Base-by-base conservation (phyloP, 176 grass and related monocot genomes). In the Guadua angustifolia region DNA sequence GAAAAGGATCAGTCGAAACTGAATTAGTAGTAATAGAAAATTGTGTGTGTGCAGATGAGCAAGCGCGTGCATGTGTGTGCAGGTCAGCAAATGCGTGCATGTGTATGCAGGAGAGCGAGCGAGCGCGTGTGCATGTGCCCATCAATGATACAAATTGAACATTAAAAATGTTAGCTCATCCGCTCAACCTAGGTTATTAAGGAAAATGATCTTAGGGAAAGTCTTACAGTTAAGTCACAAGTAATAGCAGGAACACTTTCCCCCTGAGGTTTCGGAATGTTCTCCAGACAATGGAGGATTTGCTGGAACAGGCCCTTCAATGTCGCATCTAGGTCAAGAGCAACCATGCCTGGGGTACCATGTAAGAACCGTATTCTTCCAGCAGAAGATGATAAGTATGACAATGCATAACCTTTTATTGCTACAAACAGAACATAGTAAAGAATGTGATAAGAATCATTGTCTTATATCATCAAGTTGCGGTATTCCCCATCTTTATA, bases 311-410 rank as follows among this genome's bases (percentile, higher is more conserved):
- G 93, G 35, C 85, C 87, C 73, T 93, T 94, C 86, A 98, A 71
- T 36, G 86, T 98, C 9, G 93, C 84, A 90, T 98, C 95, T 66
- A 98, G 80, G 80, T 98, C 93, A 85, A 98, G 95, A 80, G 93
- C 95, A 61, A 98, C 95, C 95, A 98, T 98, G 73, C 95, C 95
- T 56, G 95, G 95, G 83, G 95, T 95, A 49, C 95, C 95, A 87
- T 95, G 89, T 85, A 98, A 95, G 85, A 95, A 98, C 46, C 95
- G 89, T 77, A 95, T 98, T 84, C 95, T 92, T 86, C 91, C 91
- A 61, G 91, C 95, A 90, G 86, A 79, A 88, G 92, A 87, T 84
- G 89, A 93, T 83, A 98, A 88, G 85, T 95, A 98, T 73, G 95
- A 98, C 70, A 98, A 82, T 65, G 95, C 95, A 78, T 93, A 95